Conservation (phyloP, 306 rosid genomes). For the Lathyrus sativus region DNA sequence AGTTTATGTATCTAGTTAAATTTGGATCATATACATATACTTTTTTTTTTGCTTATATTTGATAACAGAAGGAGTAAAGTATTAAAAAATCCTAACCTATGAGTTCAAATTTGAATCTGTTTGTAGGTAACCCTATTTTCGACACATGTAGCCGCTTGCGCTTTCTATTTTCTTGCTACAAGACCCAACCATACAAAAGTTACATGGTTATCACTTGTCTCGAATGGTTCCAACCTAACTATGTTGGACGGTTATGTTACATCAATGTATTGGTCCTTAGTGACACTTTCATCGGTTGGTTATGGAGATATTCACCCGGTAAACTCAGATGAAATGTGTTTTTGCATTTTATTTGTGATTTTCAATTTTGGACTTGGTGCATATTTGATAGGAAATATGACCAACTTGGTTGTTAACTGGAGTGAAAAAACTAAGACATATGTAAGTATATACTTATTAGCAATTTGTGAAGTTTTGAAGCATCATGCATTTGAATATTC, state of each 20-base stretch:
- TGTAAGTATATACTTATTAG: constrained; percentile 49
- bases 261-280: constrained; percentile 72
- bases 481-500: background rate
- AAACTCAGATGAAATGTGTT: constrained; percentile 58
- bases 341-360: constrained; percentile 54
- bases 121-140: constrained; percentile 73
- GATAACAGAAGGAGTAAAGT: background rate
- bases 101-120: background rate
- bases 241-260: constrained; percentile 50
- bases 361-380: constrained; percentile 68
- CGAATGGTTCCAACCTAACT: constrained; percentile 9
- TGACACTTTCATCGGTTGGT: constrained; percentile 66
- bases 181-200: constrained; percentile 30
- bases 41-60: background rate
- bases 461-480: background rate
- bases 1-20: background rate
- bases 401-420: constrained; percentile 82
- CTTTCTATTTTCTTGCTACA: constrained; percentile 59
- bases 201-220: constrained; percentile 56
- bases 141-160: constrained; percentile 65
- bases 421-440: constrained; percentile 69
- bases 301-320: constrained; percentile 90
- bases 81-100: constrained; percentile 1
- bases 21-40: background rate
- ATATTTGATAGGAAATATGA: constrained; percentile 86